Base-by-base conservation (phyloP, 176 grass and related monocot species). In the Oryza coarctata region DNA sequence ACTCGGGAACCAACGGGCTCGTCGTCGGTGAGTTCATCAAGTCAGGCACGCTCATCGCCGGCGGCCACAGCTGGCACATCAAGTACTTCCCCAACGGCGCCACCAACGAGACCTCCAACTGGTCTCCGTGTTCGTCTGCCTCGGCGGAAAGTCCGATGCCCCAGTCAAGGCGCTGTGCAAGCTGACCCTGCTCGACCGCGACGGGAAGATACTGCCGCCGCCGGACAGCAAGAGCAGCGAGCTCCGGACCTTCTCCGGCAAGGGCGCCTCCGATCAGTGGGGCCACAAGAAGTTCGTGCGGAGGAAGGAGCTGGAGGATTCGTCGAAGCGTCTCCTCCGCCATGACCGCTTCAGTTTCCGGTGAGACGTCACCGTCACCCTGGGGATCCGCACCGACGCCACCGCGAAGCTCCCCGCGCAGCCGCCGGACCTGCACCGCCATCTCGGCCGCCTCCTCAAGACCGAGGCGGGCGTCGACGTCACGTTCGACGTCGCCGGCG, bases 21-120 rank as follows among this genome's bases (percentile, higher is more conserved):
- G 66, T 2, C 44, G 29, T 9, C 28, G 79, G 64, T 36, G 35
- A 14, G 1, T 0, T 27, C 26, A 38, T 82, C 41, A 22, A 14
- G 14, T 84, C 71, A 0, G 57, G 60, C 70, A 77, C 23, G 22
- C 77, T 84, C 82, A 9, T 14, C 9, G 60, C 47, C 50, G 62
- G 72, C 6, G 72, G 71, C 12, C 72, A 84, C n/a, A 47, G 66
- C 55, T 84, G 72, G 60, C 29, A 35, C 36, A 57, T 84, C 60
- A 49, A 66, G 43, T 63, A 74, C 49, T 84, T 47, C 26, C 70
- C 77, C 30, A 33, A 67, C 63, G 77, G 77, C 40, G 29, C 43
- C 43, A 14, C 12, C 43, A 3, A 45, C 12, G 43, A 45, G 10
- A 3, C 43, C 12, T 43, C 35, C 26, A 25, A 9, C 9, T 39